These are phyloP conservation scores for Aeminium ludgeri DNA, from an alignment of 495 filamentous ascomycete genomes.

Conservation along the genomic window DNA sequence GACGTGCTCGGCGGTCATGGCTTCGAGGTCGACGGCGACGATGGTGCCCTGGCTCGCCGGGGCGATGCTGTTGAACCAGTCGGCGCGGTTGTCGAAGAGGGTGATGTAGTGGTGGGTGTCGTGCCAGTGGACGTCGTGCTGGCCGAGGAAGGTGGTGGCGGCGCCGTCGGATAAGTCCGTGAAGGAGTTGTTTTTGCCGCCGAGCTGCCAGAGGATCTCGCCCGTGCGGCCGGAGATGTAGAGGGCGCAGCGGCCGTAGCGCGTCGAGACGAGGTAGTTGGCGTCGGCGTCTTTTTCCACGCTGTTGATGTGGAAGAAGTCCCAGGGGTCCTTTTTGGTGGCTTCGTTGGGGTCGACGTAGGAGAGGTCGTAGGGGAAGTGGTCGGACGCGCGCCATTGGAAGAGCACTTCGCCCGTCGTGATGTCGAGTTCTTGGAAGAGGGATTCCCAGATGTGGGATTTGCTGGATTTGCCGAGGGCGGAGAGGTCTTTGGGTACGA, in stretches of 20 bases:
- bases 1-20: conserved; percentile 15
- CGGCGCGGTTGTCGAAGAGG: conserved; percentile 21
- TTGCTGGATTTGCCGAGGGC: neutral
- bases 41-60: conserved; percentile 6
- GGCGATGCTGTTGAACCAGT: conserved; percentile 3
- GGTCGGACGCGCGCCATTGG: conserved; percentile 27
- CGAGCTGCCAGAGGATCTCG: conserved; percentile 16
- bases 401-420: conserved; percentile 21
- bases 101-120: conserved; percentile 13
- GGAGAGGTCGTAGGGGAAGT: conserved; percentile 18
- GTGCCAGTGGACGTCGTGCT: conserved; percentile 21
- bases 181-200: conserved; percentile 18
- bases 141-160: conserved; percentile 18
- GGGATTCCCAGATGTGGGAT: conserved; percentile 14
- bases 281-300: conserved; percentile 18
- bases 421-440: conserved; percentile 21
- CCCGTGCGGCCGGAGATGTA: conserved; percentile 15
- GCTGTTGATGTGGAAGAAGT: conserved; percentile 23
- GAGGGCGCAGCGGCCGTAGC: conserved; percentile 12
- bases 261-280: conserved; percentile 18
- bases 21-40: conserved; percentile 12
- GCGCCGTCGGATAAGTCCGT: conserved; percentile 11
- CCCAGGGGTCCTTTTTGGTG: conserved; percentile 13
- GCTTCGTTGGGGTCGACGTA: conserved; percentile 8
- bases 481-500: conserved; percentile 2